These are phyloP conservation scores for Pythium diclinum DNA, from an alignment of 352 stramenopile species.

Conservation along the genomic window DNA sequence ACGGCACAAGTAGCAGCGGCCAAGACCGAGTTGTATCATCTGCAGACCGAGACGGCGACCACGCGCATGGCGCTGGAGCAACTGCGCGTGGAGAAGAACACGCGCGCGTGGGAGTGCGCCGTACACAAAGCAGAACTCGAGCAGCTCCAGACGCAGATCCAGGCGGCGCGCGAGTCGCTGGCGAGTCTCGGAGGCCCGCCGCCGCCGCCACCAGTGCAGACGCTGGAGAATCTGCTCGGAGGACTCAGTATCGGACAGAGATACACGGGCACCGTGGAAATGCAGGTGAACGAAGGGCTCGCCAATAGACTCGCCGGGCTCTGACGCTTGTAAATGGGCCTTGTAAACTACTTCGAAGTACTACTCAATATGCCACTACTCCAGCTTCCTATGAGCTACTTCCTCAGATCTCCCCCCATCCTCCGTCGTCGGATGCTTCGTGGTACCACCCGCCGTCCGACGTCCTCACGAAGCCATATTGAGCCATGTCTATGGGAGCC, in stretches of 20 bases:
- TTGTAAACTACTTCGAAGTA: neutral
- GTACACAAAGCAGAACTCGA: neutral
- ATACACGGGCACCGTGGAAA: neutral
- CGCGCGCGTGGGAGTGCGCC: constrained; percentile 1
- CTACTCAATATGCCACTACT: too few relatives aligned
- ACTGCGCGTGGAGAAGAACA: constrained; percentile 3
- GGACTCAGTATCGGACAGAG: neutral
- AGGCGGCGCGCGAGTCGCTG: neutral
- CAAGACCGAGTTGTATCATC: neutral
- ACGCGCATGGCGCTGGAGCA: neutral
- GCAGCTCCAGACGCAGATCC: constrained; percentile 3
- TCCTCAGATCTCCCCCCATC: too few relatives aligned
- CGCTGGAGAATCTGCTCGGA: neutral
- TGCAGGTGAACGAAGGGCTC: neutral
- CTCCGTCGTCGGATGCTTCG: too few relatives aligned
- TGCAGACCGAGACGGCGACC: neutral
- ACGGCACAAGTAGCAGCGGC: neutral
- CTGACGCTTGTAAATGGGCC: neutral
- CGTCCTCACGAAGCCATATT: too few relatives aligned
- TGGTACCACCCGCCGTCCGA: too few relatives aligned
- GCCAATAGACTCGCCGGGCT: neutral
- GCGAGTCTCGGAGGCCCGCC: neutral
- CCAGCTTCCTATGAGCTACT: too few relatives aligned
- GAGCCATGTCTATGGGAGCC: too few relatives aligned
- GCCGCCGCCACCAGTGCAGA: neutral